Evolutionary conservation across 176 grass and related monocot species (phyloP), one percentile per base, ranked within the genome.

Genomic region (Lolium rigidum): DNA sequence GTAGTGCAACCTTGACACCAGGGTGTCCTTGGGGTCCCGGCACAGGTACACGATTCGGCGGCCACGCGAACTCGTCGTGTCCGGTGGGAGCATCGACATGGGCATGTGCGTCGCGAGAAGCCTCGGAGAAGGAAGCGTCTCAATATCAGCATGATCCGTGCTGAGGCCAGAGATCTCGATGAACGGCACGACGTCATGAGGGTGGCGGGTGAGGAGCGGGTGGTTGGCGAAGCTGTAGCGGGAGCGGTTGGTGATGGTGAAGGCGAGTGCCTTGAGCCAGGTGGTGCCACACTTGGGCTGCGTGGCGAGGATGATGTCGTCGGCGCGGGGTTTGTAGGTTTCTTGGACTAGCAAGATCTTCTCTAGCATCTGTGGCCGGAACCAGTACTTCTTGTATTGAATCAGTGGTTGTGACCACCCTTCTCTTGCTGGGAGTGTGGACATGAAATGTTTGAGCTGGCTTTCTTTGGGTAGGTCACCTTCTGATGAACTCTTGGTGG

Each of bases 51-150:
- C 7, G 2, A 82, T 24, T 1, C 35, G 50, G 15, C 13, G 70
- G 0, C 35, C 49, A 18, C 2, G 0, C 0, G 8, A 14, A 0
- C 1, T 15, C 9, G 7, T 11, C 9, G 7, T 11, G 0, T 0
- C 65, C 14, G 0, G 31, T 0, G 65, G 65, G 18, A 70, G 65
- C 7, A 82, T 21, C 18, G 28, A 70, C 2, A 25, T 8, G 4
- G 20, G 80, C 49, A 56, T 56, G 20, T 82, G 65, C 0, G 65
- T 82, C 28, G 12, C 20, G 12, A 82, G 48, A 70, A 70, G 26
- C 64, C 80, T 82, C 2, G 65, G 64, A 3, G 64, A 70, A 5
- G 80, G 7, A 21, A 56, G 80, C 1, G 12, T 22, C 14, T 70
- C 31, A 2, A 39, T 5, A 7, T 69, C 37, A 0, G 47, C 22